phyloP scores from a whole-genome alignment of 129 eudicot genomes.

The Flaveria linearis region DNA sequence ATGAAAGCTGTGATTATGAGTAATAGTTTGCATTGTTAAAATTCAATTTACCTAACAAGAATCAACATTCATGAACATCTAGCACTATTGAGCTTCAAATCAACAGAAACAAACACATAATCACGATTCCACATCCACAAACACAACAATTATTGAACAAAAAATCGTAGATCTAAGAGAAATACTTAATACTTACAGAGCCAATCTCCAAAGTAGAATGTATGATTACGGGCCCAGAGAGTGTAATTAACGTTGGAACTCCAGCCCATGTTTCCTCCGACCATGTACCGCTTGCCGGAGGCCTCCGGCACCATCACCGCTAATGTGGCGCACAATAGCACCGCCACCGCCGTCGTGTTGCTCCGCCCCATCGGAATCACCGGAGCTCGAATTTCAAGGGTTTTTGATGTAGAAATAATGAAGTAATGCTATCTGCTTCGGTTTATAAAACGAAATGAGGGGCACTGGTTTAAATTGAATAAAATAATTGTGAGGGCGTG shows the following conservation, averaged over 20 bases:
- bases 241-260: conserved; percentile 57
- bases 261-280: conserved; percentile 72
- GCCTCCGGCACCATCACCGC: conserved; percentile 59
- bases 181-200: conserved; percentile 54
- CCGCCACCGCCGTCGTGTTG: conserved; percentile 29
- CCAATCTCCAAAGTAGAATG: conserved; percentile 77
- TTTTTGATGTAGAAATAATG: conserved; percentile 4
- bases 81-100: conserved; percentile 19
- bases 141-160: not conserved
- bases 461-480: conserved; percentile 16
- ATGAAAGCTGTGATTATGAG: too few relatives aligned
- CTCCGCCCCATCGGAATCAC: conserved; percentile 39
- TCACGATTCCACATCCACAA: not conserved
- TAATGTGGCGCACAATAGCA: conserved; percentile 34
- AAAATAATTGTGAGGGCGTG: not conserved
- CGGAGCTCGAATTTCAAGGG: not conserved
- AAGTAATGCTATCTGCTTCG: conserved; percentile 15
- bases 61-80: conserved; percentile 3
- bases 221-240: conserved; percentile 63
- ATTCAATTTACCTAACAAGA: too few relatives aligned
- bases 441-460: conserved; percentile 30
- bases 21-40: too few relatives aligned
- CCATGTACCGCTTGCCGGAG: conserved; percentile 48
- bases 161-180: conserved; percentile 28
- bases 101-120: conserved; percentile 3